Conservation (phyloP, 495 filamentous ascomycete species). For the Hypoxylon fuscum region DNA sequence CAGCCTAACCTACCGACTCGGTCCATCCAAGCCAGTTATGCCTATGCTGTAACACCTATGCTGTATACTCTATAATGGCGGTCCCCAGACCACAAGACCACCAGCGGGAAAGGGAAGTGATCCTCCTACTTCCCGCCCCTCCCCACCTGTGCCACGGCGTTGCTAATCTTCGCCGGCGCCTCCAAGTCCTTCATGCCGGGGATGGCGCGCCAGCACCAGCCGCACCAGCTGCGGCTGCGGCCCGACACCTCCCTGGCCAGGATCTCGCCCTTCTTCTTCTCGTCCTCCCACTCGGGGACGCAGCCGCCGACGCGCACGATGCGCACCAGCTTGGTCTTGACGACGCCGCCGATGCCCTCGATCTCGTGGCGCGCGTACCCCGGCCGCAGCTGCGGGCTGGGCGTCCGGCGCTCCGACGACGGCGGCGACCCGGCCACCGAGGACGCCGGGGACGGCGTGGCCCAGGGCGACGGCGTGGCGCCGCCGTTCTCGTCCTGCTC, state of each 20-base stretch:
- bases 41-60: no score
- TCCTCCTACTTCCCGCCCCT: no score
- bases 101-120: no score
- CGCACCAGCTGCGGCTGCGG: conserved; percentile 69
- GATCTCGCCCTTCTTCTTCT: conserved; percentile 65
- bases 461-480: conserved; percentile 30
- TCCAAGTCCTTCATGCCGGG: conserved; percentile 52
- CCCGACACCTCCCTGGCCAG: conserved; percentile 66
- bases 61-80: background rate
- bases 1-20: no score
- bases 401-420: conserved; percentile 45
- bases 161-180: no score
- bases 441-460: conserved; percentile 37
- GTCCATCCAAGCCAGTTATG: no score
- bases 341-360: conserved; percentile 83
- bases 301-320: conserved; percentile 80
- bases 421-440: conserved; percentile 41
- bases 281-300: conserved; percentile 84
- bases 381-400: conserved; percentile 56
- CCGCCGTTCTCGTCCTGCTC: conserved; percentile 38
- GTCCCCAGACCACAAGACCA: no score
- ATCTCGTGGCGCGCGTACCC: conserved; percentile 87
- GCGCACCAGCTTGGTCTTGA: conserved; percentile 83
- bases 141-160: no score
- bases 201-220: conserved; percentile 71